Conservation (phyloP, 2,329 filamentous ascomycete genomes). For the Colletotrichum zoysiae region DNA sequence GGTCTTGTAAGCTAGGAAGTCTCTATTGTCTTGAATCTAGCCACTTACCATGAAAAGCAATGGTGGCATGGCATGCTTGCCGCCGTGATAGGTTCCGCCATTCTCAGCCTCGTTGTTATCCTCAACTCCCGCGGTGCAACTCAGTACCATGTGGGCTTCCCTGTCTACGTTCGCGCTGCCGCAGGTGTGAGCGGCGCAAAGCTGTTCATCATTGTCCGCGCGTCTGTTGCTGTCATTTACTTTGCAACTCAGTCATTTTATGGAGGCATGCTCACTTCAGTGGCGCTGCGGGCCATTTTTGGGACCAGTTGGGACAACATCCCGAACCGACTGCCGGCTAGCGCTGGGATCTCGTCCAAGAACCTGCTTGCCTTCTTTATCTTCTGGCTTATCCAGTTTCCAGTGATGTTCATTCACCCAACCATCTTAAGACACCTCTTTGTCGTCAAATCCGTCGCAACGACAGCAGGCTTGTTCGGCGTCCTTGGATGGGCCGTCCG, state of each 20-base stretch:
- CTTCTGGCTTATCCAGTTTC: conserved; percentile 67
- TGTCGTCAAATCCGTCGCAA: conserved; percentile 55
- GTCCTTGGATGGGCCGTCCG: conserved; percentile 65
- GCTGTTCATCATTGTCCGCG: conserved; percentile 53
- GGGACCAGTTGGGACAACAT: conserved; percentile 55
- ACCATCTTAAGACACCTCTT: conserved; percentile 62
- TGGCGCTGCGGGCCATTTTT: conserved; percentile 54
- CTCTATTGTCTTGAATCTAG: rapidly evolving
- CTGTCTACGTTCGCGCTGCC: conserved; percentile 50
- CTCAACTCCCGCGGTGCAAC: conserved; percentile 51
- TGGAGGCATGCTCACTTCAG: conserved; percentile 49
- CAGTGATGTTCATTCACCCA: conserved; percentile 60
- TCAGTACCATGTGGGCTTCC: conserved; percentile 53
- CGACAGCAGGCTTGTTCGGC: conserved; percentile 56
- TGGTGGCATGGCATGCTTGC: conserved; percentile 52
- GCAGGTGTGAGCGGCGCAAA: conserved; percentile 53
- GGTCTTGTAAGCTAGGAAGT: conserved; percentile 44
- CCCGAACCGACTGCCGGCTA: conserved; percentile 60
- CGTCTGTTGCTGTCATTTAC: conserved; percentile 54
- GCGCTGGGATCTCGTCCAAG: conserved; percentile 62
- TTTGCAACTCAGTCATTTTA: conserved; percentile 53
- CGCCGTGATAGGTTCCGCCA: conserved; percentile 47
- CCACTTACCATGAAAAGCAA: conserved; percentile 10
- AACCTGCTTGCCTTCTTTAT: conserved; percentile 66
- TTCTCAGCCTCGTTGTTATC: conserved; percentile 50